Evolutionary conservation across 768 basidiomycete genomes (phyloP).

Genomic region (Pleurotus djamor): DNA sequence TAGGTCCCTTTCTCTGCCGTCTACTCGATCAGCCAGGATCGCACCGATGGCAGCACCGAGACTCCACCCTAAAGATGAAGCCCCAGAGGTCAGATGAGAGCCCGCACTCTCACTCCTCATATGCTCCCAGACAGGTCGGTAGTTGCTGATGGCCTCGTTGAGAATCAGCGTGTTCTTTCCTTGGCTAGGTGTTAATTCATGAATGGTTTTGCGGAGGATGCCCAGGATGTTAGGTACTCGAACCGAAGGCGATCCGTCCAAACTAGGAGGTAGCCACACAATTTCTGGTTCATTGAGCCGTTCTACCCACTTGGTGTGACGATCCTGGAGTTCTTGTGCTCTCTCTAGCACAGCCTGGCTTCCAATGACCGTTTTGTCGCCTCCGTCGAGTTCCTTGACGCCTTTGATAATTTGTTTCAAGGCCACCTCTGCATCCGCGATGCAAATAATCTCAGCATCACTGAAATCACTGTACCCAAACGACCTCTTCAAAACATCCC

Average conservation of each 20-base stretch:
- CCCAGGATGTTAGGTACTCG: conserved; percentile 50
- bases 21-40: conserved; percentile 36
- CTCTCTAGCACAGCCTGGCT: conserved; percentile 13
- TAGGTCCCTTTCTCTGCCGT: conserved; percentile 41
- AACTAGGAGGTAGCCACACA: conserved; percentile 11
- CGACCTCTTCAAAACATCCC: conserved; percentile 55
- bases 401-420: conserved; percentile 44
- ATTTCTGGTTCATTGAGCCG: conserved; percentile 27
- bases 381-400: conserved; percentile 22
- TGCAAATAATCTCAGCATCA: conserved; percentile 58
- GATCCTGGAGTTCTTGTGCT: conserved; percentile 4
- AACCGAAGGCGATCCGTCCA: conserved; percentile 15
- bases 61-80: conserved; percentile 67
- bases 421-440: conserved; percentile 52
- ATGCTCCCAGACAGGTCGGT: conserved; percentile 53
- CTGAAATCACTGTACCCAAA: conserved; percentile 47
- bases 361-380: conserved; percentile 7
- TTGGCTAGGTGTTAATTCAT: conserved; percentile 31
- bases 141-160: conserved; percentile 66
- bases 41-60: conserved; percentile 66
- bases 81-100: conserved; percentile 54
- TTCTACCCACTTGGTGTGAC: conserved; percentile 14
- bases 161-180: conserved; percentile 42
- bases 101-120: conserved; percentile 51
- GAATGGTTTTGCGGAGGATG: conserved; percentile 40